Evolutionary conservation across 352 stramenopile genomes (phyloP).

Genomic region (Phytopythium vexans): DNA sequence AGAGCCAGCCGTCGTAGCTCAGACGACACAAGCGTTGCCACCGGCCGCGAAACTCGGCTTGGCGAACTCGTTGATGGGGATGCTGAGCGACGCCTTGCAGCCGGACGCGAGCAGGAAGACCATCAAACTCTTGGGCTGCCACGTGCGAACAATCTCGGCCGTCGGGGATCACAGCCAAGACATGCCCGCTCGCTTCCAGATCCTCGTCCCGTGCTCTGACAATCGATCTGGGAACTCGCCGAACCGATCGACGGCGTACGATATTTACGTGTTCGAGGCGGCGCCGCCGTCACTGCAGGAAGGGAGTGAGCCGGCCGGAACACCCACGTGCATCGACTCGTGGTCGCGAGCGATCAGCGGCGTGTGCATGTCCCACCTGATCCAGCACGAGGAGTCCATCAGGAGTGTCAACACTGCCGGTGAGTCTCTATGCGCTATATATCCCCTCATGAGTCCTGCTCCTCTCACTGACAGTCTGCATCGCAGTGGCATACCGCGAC

Average conservation of each 20-base stretch:
- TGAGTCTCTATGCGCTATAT: slow-evolving; percentile 3
- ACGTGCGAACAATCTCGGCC: slow-evolving; percentile 29
- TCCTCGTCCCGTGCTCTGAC: slow-evolving; percentile 28
- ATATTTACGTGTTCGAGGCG: slow-evolving; percentile 42
- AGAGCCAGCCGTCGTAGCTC: slow-evolving; percentile 6
- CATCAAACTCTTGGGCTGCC: slow-evolving; percentile 51
- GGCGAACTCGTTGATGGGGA: slow-evolving; percentile 47
- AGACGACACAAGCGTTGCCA: slow-evolving; percentile 2
- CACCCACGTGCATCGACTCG: slow-evolving; percentile 12
- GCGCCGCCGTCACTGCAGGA: slow-evolving; percentile 3
- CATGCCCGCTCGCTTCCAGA: slow-evolving; percentile 22
- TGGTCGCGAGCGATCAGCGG: slow-evolving; percentile 35
- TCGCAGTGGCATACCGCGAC: slow-evolving; percentile 34
- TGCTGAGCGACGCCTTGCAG: slow-evolving; percentile 48
- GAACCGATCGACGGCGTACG: slow-evolving; percentile 16
- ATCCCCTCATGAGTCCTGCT: slow-evolving; percentile 1
- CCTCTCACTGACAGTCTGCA: neutral
- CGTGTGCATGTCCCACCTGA: slow-evolving; percentile 45
- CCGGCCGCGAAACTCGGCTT: slow-evolving; percentile 35
- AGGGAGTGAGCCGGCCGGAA: slow-evolving; percentile 5
- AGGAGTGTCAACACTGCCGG: slow-evolving; percentile 17
- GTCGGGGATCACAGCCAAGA: slow-evolving; percentile 1
- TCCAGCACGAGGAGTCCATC: slow-evolving; percentile 40
- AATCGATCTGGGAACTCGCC: neutral
- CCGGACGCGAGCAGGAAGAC: slow-evolving; percentile 15